Percentiles rank a stretch among this genome's conserved stretches.
Evolutionary conservation across 805 yeast species (phyloP).

Genomic region (Barnettozyma pratensis): DNA sequence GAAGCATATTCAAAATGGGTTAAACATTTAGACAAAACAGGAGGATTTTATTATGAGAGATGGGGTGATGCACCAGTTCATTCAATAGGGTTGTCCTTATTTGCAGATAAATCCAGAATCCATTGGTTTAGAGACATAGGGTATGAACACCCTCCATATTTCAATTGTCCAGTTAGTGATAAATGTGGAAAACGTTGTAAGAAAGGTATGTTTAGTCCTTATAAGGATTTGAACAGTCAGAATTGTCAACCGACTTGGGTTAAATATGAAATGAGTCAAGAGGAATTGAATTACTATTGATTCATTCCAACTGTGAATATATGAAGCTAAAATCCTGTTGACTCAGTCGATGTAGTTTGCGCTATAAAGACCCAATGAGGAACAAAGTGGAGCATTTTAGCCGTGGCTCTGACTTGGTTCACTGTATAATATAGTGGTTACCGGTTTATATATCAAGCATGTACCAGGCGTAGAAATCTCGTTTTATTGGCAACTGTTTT

Average conservation of each 20-base stretch:
- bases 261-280: constrained; percentile 33
- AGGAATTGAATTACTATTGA: constrained; percentile 24
- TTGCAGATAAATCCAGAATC: constrained; percentile 60
- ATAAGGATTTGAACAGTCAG: constrained; percentile 51
- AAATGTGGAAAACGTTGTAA: constrained; percentile 44
- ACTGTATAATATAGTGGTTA: too few species aligned
- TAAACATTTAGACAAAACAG: constrained; percentile 55
- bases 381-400: too few species aligned
- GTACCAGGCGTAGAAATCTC: too few species aligned
- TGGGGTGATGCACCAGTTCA: constrained; percentile 97
- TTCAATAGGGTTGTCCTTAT: constrained; percentile 64
- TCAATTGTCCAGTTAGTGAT: constrained; percentile 64
- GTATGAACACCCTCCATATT: constrained; percentile 68
- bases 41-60: constrained; percentile 84
- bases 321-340: too few species aligned
- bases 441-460: too few species aligned
- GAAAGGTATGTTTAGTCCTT: constrained; percentile 50
- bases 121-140: constrained; percentile 91
- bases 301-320: background rate
- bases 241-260: constrained; percentile 77
- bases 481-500: too few species aligned
- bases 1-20: constrained; percentile 66
- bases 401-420: too few species aligned
- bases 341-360: background rate
- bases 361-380: background rate